These are phyloP conservation scores for Cystobasidium sp. DNA, from an alignment of 1,284 basidiomycete species.

Conservation along the genomic window DNA sequence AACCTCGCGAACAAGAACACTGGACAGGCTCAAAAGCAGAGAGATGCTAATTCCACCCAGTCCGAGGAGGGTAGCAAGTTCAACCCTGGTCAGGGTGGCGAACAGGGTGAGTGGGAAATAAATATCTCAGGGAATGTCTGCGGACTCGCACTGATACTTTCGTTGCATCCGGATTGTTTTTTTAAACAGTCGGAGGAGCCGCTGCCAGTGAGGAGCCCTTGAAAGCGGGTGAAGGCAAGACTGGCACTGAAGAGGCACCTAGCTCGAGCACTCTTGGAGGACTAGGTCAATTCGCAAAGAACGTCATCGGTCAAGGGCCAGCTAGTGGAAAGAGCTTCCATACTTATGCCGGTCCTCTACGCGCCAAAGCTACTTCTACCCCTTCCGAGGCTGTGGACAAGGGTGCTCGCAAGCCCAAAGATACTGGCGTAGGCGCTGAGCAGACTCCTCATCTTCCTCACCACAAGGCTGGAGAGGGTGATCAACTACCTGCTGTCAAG, in stretches of 20 bases:
- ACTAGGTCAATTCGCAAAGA: constrained; percentile 36
- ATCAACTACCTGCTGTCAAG: constrained; percentile 42
- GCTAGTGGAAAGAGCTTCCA: constrained; percentile 29
- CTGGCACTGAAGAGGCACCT: constrained; percentile 23
- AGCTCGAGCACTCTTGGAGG: constrained; percentile 13
- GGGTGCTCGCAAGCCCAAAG: constrained; percentile 39
- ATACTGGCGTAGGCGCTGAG: constrained; percentile 19
- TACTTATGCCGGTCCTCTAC: constrained; percentile 22
- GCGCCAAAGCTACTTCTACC: neutral
- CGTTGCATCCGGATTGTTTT: neutral
- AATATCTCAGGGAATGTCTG: neutral
- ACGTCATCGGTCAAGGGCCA: constrained; percentile 27
- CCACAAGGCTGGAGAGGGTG: constrained; percentile 37
- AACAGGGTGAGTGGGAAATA: constrained; percentile 10
- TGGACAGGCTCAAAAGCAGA: constrained; percentile 17
- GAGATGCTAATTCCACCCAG: constrained; percentile 6
- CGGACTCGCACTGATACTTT: neutral
- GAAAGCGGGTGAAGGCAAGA: constrained; percentile 38
- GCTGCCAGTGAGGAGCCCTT: constrained; percentile 12
- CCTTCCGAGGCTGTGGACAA: constrained; percentile 39
- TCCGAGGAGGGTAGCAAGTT: constrained; percentile 18
- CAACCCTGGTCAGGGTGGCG: constrained; percentile 38
- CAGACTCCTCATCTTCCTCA: constrained; percentile 40
- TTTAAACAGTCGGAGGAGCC: constrained; percentile 16
- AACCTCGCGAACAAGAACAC: constrained; percentile 27